A percentile compares a stretch with the other conserved stretches of the same genome.
phyloP scores from a whole-genome alignment of 2,329 filamentous ascomycete species.

The Davidsoniella virescens region DNA sequence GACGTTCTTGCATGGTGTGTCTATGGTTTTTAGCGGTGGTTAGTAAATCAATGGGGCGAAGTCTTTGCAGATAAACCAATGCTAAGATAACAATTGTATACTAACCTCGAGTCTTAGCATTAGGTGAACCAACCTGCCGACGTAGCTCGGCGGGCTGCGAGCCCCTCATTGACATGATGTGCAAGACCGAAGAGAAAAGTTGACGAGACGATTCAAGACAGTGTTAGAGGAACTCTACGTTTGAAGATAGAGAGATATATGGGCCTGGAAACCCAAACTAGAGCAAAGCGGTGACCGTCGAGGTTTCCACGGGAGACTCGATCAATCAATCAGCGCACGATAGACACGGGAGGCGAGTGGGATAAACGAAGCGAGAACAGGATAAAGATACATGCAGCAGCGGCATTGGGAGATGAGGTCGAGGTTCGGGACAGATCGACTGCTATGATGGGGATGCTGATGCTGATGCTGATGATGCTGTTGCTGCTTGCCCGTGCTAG shows the following conservation, averaged over 20 bases:
- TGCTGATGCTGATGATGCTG: no score
- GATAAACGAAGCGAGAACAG: not conserved
- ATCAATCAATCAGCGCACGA: not conserved
- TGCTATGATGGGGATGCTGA: no score
- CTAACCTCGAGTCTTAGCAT: conserved; percentile 39
- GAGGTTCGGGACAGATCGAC: no score
- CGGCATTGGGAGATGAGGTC: no score
- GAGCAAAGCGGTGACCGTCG: not conserved
- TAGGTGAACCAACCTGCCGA: conserved; percentile 38
- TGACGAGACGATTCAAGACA: not conserved
- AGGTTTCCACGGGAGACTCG: not conserved
- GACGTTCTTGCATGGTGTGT: conserved; percentile 82
- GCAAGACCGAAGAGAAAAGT: not conserved
- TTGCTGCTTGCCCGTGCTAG: no score
- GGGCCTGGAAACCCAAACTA: not conserved
- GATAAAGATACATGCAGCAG: conserved; percentile 4
- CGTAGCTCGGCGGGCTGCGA: conserved; percentile 28
- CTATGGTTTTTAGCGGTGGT: conserved; percentile 19
- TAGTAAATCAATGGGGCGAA: no score
- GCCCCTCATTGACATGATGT: conserved; percentile 10
- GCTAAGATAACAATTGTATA: not conserved
- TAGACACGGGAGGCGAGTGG: not conserved
- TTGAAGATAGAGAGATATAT: not conserved
- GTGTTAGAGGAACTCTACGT: not conserved
- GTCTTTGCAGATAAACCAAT: no score